Percentiles rank a stretch among this genome's conserved stretches.
These are phyloP conservation scores for Dictyostelium gargantuum DNA, from an alignment of 208 protist genomes.

Conservation along the genomic window DNA sequence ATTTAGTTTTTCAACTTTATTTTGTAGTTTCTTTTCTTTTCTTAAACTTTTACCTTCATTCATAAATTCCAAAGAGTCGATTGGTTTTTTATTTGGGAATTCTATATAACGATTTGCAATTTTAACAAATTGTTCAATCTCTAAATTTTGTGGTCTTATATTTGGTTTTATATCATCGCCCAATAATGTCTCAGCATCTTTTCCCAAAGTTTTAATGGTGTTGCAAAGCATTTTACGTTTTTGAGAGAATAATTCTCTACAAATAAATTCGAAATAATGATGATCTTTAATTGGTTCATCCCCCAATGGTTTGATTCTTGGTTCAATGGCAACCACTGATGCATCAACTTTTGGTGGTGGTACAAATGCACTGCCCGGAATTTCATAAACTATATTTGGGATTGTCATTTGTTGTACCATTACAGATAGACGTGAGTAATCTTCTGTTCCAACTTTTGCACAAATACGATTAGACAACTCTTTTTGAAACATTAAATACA, in stretches of 20 bases:
- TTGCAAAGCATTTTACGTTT: slow-evolving; percentile 36
- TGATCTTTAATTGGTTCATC: not conserved
- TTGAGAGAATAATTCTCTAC: slow-evolving; percentile 26
- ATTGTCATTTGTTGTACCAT: slow-evolving; percentile 36
- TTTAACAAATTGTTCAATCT: slow-evolving; percentile 18
- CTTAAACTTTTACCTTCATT: not conserved
- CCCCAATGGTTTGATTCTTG: not conserved
- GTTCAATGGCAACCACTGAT: slow-evolving; percentile 5
- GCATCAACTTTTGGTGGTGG: slow-evolving; percentile 64
- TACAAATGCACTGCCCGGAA: slow-evolving; percentile 52
- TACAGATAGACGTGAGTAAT: slow-evolving; percentile 29
- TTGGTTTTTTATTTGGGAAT: not conserved
- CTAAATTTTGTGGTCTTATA: slow-evolving; percentile 35
- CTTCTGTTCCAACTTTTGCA: not conserved
- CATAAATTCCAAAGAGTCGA: not conserved
- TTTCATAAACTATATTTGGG: not conserved
- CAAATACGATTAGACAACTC: slow-evolving; percentile 50
- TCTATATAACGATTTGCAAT: slow-evolving; percentile 10
- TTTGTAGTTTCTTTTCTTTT: not conserved
- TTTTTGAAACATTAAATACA: slow-evolving; percentile 68
- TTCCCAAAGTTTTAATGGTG: not conserved
- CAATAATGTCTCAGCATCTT: not conserved
- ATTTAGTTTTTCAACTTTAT: not conserved
- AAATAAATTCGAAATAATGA: slow-evolving; percentile 48
- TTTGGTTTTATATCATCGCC: not conserved